A percentile compares a stretch with the other conserved stretches of the same genome.
phyloP scores from a whole-genome alignment of 192 early-diverging fungal species.

The Gaertneriomyces semiglobifer region DNA sequence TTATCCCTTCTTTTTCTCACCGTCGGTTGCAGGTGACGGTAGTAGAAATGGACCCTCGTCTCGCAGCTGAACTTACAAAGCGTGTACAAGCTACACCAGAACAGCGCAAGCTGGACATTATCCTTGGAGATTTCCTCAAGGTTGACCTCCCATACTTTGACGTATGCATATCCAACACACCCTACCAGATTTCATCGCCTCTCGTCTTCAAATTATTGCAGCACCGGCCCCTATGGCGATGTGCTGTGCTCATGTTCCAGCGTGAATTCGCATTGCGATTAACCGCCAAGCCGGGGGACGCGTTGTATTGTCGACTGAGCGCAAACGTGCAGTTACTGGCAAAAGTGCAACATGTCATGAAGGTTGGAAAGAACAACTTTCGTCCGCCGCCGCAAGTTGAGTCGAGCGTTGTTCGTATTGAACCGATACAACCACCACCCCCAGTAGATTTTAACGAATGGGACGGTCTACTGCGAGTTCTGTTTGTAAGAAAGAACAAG shows the following conservation, averaged over 20 bases:
- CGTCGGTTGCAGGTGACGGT: conserved; percentile 51
- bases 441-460: conserved; percentile 93
- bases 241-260: conserved; percentile 98
- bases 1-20: neutral
- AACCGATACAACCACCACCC: conserved; percentile 90
- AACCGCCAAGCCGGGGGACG: conserved; percentile 90
- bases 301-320: conserved; percentile 84
- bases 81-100: conserved; percentile 91
- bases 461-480: conserved; percentile 92
- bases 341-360: conserved; percentile 96
- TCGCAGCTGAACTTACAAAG: conserved; percentile 94
- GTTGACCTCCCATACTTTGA: conserved; percentile 96
- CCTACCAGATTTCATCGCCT: conserved; percentile 96
- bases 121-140: conserved; percentile 98
- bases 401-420: conserved; percentile 88
- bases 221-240: conserved; percentile 73
- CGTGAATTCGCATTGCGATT: conserved; percentile 95
- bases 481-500: conserved; percentile 94
- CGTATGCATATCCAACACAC: conserved; percentile 97
- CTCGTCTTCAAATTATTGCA: conserved; percentile 92
- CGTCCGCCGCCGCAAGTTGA: conserved; percentile 96
- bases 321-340: conserved; percentile 93
- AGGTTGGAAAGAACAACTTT: conserved; percentile 97
- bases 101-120: conserved; percentile 81
- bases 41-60: conserved; percentile 93